Evolutionary conservation across 1,284 basidiomycete genomes (phyloP).

Genomic region (Omphalotus olearius): DNA sequence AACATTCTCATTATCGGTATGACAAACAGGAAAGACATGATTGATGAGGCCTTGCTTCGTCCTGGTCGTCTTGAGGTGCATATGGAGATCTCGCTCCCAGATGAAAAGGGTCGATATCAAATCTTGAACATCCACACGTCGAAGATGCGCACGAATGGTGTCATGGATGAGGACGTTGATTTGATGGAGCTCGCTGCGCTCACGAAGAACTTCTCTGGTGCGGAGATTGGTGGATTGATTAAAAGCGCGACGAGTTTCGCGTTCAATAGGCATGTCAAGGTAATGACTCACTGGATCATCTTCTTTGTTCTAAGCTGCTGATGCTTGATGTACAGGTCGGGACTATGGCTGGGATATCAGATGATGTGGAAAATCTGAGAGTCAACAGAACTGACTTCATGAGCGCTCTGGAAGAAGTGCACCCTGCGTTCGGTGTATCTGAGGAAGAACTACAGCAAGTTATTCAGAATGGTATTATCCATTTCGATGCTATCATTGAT

Average conservation of each 20-base stretch:
- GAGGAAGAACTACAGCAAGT: constrained; percentile 96
- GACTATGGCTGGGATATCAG: constrained; percentile 93
- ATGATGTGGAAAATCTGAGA: constrained; percentile 91
- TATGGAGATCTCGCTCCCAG: constrained; percentile 98
- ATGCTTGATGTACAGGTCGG: constrained; percentile 54
- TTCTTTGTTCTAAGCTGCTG: background rate
- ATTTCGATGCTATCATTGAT: constrained; percentile 75
- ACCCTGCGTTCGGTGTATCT: constrained; percentile 95
- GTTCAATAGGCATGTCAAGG: constrained; percentile 96
- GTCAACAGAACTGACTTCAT: constrained; percentile 89
- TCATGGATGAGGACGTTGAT: constrained; percentile 90
- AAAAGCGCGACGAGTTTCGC: constrained; percentile 99
- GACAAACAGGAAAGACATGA: constrained; percentile 99
- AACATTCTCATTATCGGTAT: constrained; percentile 99
- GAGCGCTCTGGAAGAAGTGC: constrained; percentile 92
- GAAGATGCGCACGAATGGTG: constrained; percentile 90
- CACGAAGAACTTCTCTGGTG: constrained; percentile 98
- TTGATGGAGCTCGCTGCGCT: constrained; percentile 76
- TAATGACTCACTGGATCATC: constrained; percentile 18
- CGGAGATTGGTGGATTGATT: constrained; percentile 93
- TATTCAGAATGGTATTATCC: constrained; percentile 96
- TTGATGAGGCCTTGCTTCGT: constrained; percentile 95
- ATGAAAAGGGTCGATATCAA: constrained; percentile 89
- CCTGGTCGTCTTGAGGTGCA: constrained; percentile 99
- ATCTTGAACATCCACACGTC: constrained; percentile 95